Evolutionary conservation across 2,329 filamentous ascomycete genomes (phyloP).

Genomic region (Paecilomyces variotii): DNA sequence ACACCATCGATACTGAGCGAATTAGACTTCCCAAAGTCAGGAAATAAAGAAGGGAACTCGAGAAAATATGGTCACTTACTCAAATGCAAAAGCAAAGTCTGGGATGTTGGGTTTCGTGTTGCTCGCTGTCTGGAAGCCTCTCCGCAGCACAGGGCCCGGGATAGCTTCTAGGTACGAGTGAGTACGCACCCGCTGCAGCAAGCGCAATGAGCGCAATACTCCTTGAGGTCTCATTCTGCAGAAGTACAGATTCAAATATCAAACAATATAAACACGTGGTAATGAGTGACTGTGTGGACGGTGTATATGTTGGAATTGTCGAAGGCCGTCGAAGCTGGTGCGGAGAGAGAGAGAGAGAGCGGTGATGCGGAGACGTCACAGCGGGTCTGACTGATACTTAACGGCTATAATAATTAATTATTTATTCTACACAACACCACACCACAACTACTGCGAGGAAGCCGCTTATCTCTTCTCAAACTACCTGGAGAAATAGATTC

Average conservation of each 20-base stretch:
- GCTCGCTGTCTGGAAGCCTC: slow-evolving; percentile 21
- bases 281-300: not conserved
- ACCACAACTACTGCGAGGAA: not conserved
- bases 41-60: not conserved
- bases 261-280: not conserved
- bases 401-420: not conserved
- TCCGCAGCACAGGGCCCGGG: slow-evolving; percentile 7
- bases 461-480: not conserved
- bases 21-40: slow-evolving; percentile 1
- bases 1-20: slow-evolving; percentile 75
- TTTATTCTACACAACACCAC: not conserved
- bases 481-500: not conserved
- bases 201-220: slow-evolving; percentile 17
- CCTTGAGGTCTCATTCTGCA: slow-evolving; percentile 18
- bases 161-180: slow-evolving; percentile 10
- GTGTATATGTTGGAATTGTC: not conserved
- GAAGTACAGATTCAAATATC: not conserved
- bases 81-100: slow-evolving; percentile 39
- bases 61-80: slow-evolving; percentile 25
- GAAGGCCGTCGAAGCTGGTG: not conserved
- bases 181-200: slow-evolving; percentile 16
- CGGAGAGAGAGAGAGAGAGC: not conserved
- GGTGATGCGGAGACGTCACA: not conserved
- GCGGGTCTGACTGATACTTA: not conserved
- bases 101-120: slow-evolving; percentile 20